Conservation (phyloP, 805 yeast genomes). For the Myxozyma neotropica region DNA sequence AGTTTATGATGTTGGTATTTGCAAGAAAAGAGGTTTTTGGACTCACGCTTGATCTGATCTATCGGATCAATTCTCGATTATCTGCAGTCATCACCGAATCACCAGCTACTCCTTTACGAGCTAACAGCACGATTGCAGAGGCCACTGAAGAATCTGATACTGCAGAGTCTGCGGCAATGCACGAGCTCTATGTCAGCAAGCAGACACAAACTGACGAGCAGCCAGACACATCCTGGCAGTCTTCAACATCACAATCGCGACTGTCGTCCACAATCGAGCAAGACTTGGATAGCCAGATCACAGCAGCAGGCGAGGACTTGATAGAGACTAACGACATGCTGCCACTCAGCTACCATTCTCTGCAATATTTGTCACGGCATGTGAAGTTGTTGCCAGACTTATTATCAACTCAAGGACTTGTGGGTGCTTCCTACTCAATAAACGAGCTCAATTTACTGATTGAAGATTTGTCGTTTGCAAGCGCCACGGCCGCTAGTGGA, state of each 20-base stretch:
- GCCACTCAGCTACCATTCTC: slow-evolving; percentile 12
- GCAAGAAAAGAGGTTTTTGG: slow-evolving; percentile 22
- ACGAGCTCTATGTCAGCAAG: slow-evolving; percentile 9
- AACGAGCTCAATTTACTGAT: slow-evolving; percentile 17
- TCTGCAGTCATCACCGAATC: not conserved
- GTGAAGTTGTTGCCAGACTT: slow-evolving; percentile 4
- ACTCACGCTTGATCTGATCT: slow-evolving; percentile 4
- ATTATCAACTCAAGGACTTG: slow-evolving; percentile 7
- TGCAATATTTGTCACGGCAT: slow-evolving; percentile 5
- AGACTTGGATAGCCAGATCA: not conserved
- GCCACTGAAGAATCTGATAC: not conserved
- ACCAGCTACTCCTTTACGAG: slow-evolving; percentile 3
- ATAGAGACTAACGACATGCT: not conserved
- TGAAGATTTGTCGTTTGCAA: slow-evolving; percentile 11
- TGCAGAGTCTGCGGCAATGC: not conserved
- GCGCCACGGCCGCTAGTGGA: not conserved
- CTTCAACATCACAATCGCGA: not conserved
- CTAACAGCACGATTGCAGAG: not conserved
- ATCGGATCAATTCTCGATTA: slow-evolving; percentile 9
- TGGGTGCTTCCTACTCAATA: slow-evolving; percentile 19
- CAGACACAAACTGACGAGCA: slow-evolving; percentile 28
- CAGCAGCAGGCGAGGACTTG: not conserved
- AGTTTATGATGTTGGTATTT: slow-evolving; percentile 8
- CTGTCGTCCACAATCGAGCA: not conserved
- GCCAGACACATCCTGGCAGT: not conserved